Evolutionary conservation across 73 alveolate species (phyloP), one percentile per base, ranked within the genome.

Genomic region (Tetrahymena borealis): DNA sequence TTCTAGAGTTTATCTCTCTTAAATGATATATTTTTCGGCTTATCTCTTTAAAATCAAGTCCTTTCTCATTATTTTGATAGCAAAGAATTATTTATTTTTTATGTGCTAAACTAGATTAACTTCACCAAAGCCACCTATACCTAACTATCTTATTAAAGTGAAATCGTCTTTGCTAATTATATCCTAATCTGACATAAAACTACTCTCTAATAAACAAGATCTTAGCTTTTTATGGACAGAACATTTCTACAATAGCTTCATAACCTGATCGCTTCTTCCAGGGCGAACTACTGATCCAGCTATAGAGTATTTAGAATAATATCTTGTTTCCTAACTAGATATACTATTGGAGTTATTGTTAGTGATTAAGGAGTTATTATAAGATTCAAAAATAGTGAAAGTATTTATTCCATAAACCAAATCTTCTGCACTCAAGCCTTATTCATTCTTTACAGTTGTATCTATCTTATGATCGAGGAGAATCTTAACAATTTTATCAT

Each of bases 111-210:
- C 94, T 16, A 91, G 11, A 39, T 91, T 60, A 1, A 91, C 78
- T 91, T 91, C 90, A 39, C 94, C 94, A 91, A 32, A 91, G 11
- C 94, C 91, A 10, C 94, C 94, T 91, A 39, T 78, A 33, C 85
- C 93, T 38, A 79, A 79, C 18, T 90, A 90, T 40, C 79, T 90
- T 32, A 90, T 35, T 11, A 90, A 60, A 18, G 28, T 32, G 28
- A 60, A 60, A 24, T 60, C 85, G 2, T 60, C 38, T 60, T 60
- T 60, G 9, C 37, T 24, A 24, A 60, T 60, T 18, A 60, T 20
- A 31, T 39, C 77, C 32, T 37, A 40, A 38, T 37, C 78, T 28
- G 77, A 79, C 42, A 79, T 79, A 39, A 79, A 79, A 8, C 77
- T 79, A 38, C 36, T 39, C 24, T 79, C 32, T 20, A 79, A 1